These are phyloP conservation scores for Artemisia argyi DNA, from an alignment of 129 eudicot genomes.

Conservation along the genomic window DNA sequence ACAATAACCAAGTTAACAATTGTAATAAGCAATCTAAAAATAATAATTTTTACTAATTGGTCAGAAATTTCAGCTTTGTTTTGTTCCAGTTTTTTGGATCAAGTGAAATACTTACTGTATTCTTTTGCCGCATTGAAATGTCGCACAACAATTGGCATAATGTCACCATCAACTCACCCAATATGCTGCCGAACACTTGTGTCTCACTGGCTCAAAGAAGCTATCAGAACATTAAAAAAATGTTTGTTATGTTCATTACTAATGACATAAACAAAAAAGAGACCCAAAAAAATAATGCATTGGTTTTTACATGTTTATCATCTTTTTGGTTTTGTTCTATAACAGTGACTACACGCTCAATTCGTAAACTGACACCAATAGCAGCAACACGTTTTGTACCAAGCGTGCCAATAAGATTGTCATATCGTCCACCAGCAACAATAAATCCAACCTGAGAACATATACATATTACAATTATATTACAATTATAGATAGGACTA, in stretches of 20 bases:
- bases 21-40: too few relatives aligned
- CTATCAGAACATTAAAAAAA: conserved; percentile 26
- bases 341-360: too few relatives aligned
- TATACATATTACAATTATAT: too few relatives aligned
- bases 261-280: conserved; percentile 13
- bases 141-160: too few relatives aligned
- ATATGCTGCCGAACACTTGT: conserved; percentile 63
- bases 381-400: conserved; percentile 84
- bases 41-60: too few relatives aligned
- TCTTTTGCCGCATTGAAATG: too few relatives aligned
- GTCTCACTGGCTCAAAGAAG: conserved; percentile 68
- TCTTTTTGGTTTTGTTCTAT: conserved; percentile 81
- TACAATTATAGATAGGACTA: background rate
- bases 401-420: too few relatives aligned
- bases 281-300: background rate
- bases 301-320: conserved; percentile 37
- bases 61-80: too few relatives aligned
- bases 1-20: too few relatives aligned
- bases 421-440: conserved; percentile 97
- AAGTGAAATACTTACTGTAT: too few relatives aligned
- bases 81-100: too few relatives aligned
- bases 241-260: background rate
- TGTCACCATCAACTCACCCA: too few relatives aligned
- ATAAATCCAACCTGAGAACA: conserved; percentile 72
- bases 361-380: conserved; percentile 87